These are phyloP conservation scores for Russula sp. DNA, from an alignment of 768 basidiomycete species.

Conservation along the genomic window DNA sequence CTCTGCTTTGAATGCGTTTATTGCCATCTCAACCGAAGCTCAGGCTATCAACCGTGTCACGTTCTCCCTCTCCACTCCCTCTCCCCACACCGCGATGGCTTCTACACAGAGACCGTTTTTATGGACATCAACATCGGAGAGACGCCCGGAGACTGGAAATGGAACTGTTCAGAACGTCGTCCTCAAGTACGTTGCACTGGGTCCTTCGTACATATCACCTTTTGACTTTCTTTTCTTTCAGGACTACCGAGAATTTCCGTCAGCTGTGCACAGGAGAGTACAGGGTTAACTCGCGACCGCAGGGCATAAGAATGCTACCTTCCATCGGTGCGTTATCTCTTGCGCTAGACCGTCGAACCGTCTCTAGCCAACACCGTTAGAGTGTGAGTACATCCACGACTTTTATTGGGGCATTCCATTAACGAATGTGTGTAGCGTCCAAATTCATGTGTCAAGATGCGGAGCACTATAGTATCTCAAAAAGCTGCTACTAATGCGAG, in stretches of 20 bases:
- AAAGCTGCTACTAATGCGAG: neutral
- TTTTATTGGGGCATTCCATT: constrained; percentile 24
- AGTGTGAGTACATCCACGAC: constrained; percentile 53
- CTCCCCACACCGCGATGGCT: constrained; percentile 28
- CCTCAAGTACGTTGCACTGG: constrained; percentile 65
- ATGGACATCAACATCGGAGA: constrained; percentile 98
- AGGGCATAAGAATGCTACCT: constrained; percentile 87
- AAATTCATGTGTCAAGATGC: constrained; percentile 97
- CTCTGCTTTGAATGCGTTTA: no score
- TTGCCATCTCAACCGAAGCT: no score
- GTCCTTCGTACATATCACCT: neutral
- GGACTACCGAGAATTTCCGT: constrained; percentile 97
- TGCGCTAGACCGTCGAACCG: constrained; percentile 29
- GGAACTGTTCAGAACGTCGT: constrained; percentile 98
- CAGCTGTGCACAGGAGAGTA: constrained; percentile 98
- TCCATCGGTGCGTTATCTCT: constrained; percentile 66
- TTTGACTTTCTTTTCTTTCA: constrained; percentile 36
- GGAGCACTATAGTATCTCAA: constrained; percentile 20
- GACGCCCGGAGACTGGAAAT: constrained; percentile 92
- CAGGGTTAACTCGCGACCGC: constrained; percentile 78
- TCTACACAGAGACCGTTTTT: constrained; percentile 78
- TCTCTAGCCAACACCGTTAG: constrained; percentile 39
- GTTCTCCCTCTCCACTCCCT: no score
- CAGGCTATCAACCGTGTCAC: no score
- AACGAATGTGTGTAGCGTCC: constrained; percentile 50